Evolutionary conservation across 768 basidiomycete species (phyloP).

Genomic region (Pholiota conissans): DNA sequence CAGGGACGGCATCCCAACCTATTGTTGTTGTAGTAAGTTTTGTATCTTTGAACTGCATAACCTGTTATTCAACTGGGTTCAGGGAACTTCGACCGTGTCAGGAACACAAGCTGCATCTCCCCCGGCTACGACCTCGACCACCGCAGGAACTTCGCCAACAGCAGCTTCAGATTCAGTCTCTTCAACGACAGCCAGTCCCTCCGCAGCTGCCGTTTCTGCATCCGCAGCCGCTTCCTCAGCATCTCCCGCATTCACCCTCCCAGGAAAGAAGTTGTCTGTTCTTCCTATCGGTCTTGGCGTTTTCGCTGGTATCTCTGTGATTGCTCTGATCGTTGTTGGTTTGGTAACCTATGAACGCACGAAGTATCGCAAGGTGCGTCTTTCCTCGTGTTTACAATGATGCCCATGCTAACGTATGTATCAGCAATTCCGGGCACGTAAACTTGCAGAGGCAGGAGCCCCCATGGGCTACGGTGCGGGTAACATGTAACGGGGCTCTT

Average conservation of each 20-base stretch:
- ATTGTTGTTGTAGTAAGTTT: constrained; percentile 12
- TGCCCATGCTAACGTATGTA: neutral
- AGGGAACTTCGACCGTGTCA: constrained; percentile 14
- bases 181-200: constrained; percentile 10
- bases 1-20: constrained; percentile 8
- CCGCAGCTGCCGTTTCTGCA: constrained; percentile 18
- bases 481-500: constrained; percentile 24
- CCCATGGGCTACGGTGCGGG: constrained; percentile 59
- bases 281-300: constrained; percentile 83
- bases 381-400: neutral
- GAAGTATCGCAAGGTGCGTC: constrained; percentile 77
- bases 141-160: constrained; percentile 26
- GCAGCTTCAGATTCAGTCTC: constrained; percentile 21
- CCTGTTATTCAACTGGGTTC: neutral
- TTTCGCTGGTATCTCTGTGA: constrained; percentile 83
- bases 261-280: constrained; percentile 73
- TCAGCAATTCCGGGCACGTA: constrained; percentile 74
- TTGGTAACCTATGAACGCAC: constrained; percentile 87
- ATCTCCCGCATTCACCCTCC: constrained; percentile 54
- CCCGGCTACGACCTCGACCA: constrained; percentile 28
- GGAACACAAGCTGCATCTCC: neutral
- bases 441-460: constrained; percentile 63
- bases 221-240: constrained; percentile 36
- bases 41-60: neutral
- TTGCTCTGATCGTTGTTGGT: constrained; percentile 78